Conservation (phyloP, 345 rosid species). For the Citrus trifoliata region DNA sequence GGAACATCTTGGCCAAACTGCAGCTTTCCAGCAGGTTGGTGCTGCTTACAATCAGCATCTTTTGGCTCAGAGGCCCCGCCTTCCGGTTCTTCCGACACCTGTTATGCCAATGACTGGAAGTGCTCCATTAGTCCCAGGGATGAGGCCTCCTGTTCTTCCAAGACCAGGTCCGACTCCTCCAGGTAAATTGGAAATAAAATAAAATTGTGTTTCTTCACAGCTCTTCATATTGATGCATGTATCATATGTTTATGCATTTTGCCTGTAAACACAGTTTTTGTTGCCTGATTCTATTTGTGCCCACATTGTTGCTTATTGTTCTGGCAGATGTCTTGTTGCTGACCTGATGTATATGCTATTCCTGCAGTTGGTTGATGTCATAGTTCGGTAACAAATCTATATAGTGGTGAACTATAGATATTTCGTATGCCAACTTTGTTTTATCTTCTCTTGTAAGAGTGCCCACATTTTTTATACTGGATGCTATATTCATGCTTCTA, state of each 20-base stretch:
- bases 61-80: slow-evolving; percentile 74
- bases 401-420: background rate
- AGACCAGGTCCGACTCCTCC: slow-evolving; percentile 67
- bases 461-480: too few relatives aligned
- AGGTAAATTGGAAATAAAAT: slow-evolving; percentile 25
- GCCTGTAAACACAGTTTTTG: background rate
- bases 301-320: slow-evolving; percentile 11
- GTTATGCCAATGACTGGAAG: slow-evolving; percentile 46
- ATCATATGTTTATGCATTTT: background rate
- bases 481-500: background rate
- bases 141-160: slow-evolving; percentile 86
- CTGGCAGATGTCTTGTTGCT: slow-evolving; percentile 17
- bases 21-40: slow-evolving; percentile 87
- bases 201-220: background rate
- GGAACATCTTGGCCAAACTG: slow-evolving; percentile 91
- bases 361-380: slow-evolving; percentile 7
- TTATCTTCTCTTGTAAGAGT: background rate
- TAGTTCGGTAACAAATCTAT: background rate
- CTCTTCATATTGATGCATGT: background rate
- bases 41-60: slow-evolving; percentile 85
- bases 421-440: background rate
- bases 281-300: slow-evolving; percentile 2
- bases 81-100: slow-evolving; percentile 69
- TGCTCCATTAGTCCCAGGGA: slow-evolving; percentile 50
- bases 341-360: slow-evolving; percentile 11